These are phyloP conservation scores for Nymphaea thermarum DNA, from an alignment of 164 flowering plant genomes.

Conservation along the genomic window DNA sequence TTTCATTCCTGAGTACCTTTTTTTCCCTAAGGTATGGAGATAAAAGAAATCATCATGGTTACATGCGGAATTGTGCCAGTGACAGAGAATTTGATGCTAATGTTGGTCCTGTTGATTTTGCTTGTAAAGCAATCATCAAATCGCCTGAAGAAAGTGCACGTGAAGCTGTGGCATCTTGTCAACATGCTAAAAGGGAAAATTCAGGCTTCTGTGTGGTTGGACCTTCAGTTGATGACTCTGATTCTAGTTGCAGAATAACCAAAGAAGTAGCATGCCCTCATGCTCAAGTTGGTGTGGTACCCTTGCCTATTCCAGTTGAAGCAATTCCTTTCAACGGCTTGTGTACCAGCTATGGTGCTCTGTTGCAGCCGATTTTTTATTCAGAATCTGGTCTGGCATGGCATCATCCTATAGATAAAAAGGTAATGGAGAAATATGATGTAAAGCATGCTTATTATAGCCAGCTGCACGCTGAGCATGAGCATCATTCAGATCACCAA, in stretches of 20 bases:
- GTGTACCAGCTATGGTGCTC: slow-evolving; percentile 14
- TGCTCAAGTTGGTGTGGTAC: slow-evolving; percentile 14
- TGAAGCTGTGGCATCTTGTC: slow-evolving; percentile 6
- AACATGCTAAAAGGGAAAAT: slow-evolving; percentile 8
- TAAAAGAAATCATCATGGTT: not conserved
- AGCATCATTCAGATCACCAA: slow-evolving; percentile 1
- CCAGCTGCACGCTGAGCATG: not conserved
- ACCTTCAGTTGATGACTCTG: slow-evolving; percentile 5
- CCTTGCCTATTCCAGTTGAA: slow-evolving; percentile 14
- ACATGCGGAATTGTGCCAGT: not conserved
- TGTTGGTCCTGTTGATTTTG: slow-evolving; percentile 1
- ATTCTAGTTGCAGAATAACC: slow-evolving; percentile 2
- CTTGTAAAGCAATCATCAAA: slow-evolving; percentile 2
- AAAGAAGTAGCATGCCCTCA: slow-evolving; percentile 6
- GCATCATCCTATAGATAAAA: slow-evolving; percentile 10
- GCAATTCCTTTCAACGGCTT: slow-evolving; percentile 16
- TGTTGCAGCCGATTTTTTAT: slow-evolving; percentile 12
- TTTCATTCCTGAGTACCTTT: not conserved
- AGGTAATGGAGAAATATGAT: slow-evolving; percentile 4
- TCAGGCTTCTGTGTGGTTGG: slow-evolving; percentile 1
- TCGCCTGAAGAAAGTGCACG: slow-evolving; percentile 6
- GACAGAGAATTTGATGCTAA: not conserved
- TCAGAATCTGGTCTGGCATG: slow-evolving; percentile 11
- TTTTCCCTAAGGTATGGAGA: not conserved
- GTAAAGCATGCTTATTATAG: slow-evolving; percentile 11